phyloP scores from a whole-genome alignment of 306 rosid genomes.

The Cicer judaicum region DNA sequence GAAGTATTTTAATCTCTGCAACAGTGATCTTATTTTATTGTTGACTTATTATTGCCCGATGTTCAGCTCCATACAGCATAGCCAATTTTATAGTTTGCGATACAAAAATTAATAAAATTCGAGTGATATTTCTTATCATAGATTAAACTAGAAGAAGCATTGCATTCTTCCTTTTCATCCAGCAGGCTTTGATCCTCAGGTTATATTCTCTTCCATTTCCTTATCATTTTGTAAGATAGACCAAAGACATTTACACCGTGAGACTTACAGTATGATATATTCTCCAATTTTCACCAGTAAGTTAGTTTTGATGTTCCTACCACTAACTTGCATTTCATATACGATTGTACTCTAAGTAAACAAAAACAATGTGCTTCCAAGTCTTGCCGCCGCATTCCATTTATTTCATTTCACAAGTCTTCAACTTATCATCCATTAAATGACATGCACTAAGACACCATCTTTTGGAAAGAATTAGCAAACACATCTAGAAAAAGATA shows the following conservation, averaged over 20 bases:
- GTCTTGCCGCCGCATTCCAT: neutral
- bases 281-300: neutral
- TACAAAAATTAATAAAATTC: neutral
- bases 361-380: neutral
- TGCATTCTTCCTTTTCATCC: slow-evolving; percentile 1
- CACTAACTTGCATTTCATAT: neutral
- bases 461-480: neutral
- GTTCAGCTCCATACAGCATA: neutral
- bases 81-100: neutral
- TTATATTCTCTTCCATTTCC: neutral
- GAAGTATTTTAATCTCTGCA: neutral
- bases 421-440: neutral
- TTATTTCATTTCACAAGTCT: neutral
- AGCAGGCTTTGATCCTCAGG: neutral
- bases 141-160: neutral
- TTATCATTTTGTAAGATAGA: neutral
- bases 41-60: neutral
- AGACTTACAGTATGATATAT: neutral
- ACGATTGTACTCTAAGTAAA: neutral
- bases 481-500: neutral
- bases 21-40: neutral
- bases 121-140: neutral
- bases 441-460: neutral
- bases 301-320: neutral
- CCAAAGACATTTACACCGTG: neutral